Evolutionary conservation across 371 early-diverging fungal species (phyloP), one percentile per base, ranked within the genome.

Genomic region (Apophysomyces sp.): DNA sequence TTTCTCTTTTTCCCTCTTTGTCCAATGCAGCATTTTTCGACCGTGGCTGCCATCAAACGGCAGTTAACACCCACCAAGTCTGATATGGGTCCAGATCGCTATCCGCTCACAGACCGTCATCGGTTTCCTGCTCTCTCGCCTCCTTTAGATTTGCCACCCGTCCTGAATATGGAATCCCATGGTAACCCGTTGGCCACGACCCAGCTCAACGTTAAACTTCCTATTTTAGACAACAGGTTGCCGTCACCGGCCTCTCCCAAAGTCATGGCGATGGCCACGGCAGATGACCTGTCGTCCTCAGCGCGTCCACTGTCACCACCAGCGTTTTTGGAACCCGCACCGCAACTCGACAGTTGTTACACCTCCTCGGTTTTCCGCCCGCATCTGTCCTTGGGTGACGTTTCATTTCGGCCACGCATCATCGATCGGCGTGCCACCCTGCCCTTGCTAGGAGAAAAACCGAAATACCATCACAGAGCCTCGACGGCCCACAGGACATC

Each of bases 321-420:
- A 31, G 59, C 69, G 13, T 72, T 65, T 39, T 52, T 72, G 62
- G 72, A 72, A 55, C 72, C 72, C 28, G 52, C 60, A 8, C 68
- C 68, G 1, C 72, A 72, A 51, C 58, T 66, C 30, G 57, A 60
- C 55, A 62, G 44, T 32, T 61, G 65, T 60, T 52, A 55, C 29
- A 40, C 68, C 5, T 52, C 29, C 18, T 61, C 54, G 18, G 41
- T 41, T 30, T 65, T 72, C 53, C 66, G 58, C 18, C 65, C 63
- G n/a, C 61, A 65, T 21, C 44, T 63, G 27, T 55, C 58, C 37
- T 51, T 68, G 27, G 61, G 59, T 57, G 65, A 58, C 21, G 41
- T 26, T 29, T 49, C 3, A 18, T 37, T 41, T 24, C 44, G 36
- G 32, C 34, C 40, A 57, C 51, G 30, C 54, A 57, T 67, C 54